phyloP scores from a whole-genome alignment of 1,139 yeast genomes.

The Geotrichum klebahnii region DNA sequence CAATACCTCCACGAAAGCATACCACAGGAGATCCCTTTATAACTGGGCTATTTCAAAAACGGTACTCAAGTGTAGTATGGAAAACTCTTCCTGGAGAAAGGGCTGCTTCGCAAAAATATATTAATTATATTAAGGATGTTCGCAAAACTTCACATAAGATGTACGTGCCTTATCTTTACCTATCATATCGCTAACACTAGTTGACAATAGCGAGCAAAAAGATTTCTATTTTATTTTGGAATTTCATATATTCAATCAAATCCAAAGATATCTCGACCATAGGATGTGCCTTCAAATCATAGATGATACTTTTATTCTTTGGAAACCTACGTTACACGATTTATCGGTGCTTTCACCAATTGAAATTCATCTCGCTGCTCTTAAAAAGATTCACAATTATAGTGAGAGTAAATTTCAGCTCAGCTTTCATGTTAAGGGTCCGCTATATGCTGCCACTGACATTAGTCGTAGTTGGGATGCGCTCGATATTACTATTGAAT shows the following conservation, averaged over 20 bases:
- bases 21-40: constrained; percentile 19
- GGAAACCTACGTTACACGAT: constrained; percentile 17
- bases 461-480: constrained; percentile 6
- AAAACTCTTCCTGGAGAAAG: constrained; percentile 10
- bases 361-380: constrained; percentile 17
- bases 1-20: constrained; percentile 17
- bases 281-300: constrained; percentile 15
- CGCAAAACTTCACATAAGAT: constrained; percentile 1
- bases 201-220: constrained; percentile 1
- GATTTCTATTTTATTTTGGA: constrained; percentile 11
- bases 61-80: constrained; percentile 16
- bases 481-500: constrained; percentile 6
- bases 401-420: constrained; percentile 11
- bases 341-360: constrained; percentile 4
- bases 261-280: constrained; percentile 10
- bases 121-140: constrained; percentile 4
- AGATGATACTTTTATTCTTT: constrained; percentile 17
- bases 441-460: constrained; percentile 14
- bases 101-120: constrained; percentile 8
- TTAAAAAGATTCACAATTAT: constrained; percentile 7
- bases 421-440: constrained; percentile 13
- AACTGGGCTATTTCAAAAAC: constrained; percentile 10
- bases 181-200: neutral
- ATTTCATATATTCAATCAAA: constrained; percentile 6
- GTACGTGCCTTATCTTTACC: neutral